These are phyloP conservation scores for Pistacia atlantica DNA, from an alignment of 345 rosid species.

Conservation along the genomic window DNA sequence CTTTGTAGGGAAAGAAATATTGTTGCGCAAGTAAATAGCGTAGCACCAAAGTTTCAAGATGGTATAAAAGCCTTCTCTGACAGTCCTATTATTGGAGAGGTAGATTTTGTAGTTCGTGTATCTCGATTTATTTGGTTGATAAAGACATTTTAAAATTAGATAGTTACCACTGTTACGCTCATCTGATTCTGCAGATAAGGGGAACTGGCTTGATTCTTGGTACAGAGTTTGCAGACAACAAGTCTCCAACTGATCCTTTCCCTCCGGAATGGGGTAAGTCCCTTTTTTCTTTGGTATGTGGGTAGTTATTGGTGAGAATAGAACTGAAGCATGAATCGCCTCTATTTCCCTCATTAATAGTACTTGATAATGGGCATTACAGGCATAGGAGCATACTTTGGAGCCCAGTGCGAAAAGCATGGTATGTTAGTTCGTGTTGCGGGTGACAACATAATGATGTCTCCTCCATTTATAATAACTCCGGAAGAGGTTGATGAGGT, in stretches of 20 bases:
- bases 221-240: constrained; percentile 84
- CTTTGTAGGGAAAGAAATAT: constrained; percentile 80
- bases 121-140: constrained; percentile 6
- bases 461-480: constrained; percentile 75
- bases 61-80: constrained; percentile 76
- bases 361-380: constrained; percentile 11
- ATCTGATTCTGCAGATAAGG: constrained; percentile 59
- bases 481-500: constrained; percentile 84
- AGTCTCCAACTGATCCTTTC: constrained; percentile 86
- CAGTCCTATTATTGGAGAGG: constrained; percentile 96
- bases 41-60: constrained; percentile 80
- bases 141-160: background rate
- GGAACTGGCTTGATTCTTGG: constrained; percentile 93
- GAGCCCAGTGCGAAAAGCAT: constrained; percentile 73
- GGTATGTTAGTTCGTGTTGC: constrained; percentile 91
- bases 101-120: constrained; percentile 21
- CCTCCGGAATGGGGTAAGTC: constrained; percentile 95
- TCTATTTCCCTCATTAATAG: background rate
- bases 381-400: constrained; percentile 91
- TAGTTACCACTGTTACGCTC: constrained; percentile 6
- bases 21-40: constrained; percentile 50
- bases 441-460: constrained; percentile 93
- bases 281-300: background rate
- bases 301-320: background rate
- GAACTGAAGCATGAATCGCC: background rate